These are phyloP conservation scores for Cladophialophora immunda DNA, from an alignment of 2,329 filamentous ascomycete genomes.

Conservation along the genomic window DNA sequence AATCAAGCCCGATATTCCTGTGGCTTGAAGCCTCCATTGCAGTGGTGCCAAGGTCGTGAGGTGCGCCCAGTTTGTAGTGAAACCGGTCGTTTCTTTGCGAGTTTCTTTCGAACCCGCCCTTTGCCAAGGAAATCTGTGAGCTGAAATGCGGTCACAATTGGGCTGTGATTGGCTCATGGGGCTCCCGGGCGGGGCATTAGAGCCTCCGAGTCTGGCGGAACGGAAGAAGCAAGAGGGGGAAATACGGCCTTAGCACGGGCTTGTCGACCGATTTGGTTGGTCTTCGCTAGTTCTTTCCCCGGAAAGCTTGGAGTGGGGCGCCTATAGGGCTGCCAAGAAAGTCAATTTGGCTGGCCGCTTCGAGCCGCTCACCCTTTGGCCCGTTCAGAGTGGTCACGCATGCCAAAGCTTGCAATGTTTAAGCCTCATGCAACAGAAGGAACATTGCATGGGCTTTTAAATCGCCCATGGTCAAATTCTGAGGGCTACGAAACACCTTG, in stretches of 20 bases:
- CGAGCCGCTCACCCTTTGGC: too few species aligned
- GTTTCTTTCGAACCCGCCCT: not conserved
- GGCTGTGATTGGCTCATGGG: not conserved
- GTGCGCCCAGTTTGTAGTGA: not conserved
- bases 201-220: not conserved
- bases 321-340: not conserved
- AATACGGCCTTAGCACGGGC: not conserved
- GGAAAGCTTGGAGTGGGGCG: not conserved
- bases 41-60: not conserved
- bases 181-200: not conserved
- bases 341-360: not conserved
- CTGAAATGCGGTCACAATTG: not conserved
- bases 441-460: not conserved
- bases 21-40: not conserved
- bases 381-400: not conserved
- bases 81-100: not conserved
- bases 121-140: not conserved
- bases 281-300: slow-evolving; percentile 1
- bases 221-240: not conserved
- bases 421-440: not conserved
- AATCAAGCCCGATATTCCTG: not conserved
- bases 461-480: not conserved
- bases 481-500: not conserved
- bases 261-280: not conserved
- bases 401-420: not conserved